These are phyloP conservation scores for Serendipita indica DNA, from an alignment of 768 basidiomycete genomes.

Conservation along the genomic window DNA sequence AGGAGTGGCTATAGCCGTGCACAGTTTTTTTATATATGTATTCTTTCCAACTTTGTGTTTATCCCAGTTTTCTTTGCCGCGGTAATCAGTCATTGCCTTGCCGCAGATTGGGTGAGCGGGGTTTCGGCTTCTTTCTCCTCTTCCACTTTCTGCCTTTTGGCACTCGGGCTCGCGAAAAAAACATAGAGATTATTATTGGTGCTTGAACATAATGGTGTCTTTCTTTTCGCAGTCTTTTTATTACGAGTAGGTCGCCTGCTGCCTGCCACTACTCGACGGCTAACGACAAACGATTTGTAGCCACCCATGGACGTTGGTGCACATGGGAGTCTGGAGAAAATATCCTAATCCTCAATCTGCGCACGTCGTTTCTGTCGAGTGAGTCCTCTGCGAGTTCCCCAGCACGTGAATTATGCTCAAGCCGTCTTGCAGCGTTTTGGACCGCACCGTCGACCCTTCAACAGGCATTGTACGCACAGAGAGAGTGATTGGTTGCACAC, in stretches of 20 bases:
- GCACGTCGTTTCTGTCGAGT: slow-evolving; percentile 71
- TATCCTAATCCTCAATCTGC: slow-evolving; percentile 89
- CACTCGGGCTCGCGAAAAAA: neutral
- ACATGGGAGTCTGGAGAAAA: slow-evolving; percentile 89
- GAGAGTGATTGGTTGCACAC: slow-evolving; percentile 78
- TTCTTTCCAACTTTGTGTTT: too few species aligned
- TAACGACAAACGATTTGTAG: slow-evolving; percentile 27
- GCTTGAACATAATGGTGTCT: slow-evolving; percentile 12
- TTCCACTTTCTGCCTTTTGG: neutral
- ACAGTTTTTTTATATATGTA: too few species aligned
- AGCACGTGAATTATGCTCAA: slow-evolving; percentile 22
- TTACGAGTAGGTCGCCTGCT: slow-evolving; percentile 49
- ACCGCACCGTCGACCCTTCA: slow-evolving; percentile 64
- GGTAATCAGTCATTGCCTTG: neutral
- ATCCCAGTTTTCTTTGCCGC: neutral
- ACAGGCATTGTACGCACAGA: slow-evolving; percentile 89
- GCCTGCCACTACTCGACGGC: slow-evolving; percentile 9
- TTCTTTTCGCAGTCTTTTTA: slow-evolving; percentile 74
- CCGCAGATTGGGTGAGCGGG: neutral
- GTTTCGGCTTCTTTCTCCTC: neutral
- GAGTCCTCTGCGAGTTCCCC: neutral
- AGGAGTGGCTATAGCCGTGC: neutral
- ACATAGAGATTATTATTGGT: slow-evolving; percentile 3
- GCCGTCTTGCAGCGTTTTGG: slow-evolving; percentile 34
- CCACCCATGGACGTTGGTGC: slow-evolving; percentile 81